Evolutionary conservation across 139 green algal genomes (phyloP), one percentile per base, ranked within the genome.

Genomic region (Chlamydomonas asymmetrica): DNA sequence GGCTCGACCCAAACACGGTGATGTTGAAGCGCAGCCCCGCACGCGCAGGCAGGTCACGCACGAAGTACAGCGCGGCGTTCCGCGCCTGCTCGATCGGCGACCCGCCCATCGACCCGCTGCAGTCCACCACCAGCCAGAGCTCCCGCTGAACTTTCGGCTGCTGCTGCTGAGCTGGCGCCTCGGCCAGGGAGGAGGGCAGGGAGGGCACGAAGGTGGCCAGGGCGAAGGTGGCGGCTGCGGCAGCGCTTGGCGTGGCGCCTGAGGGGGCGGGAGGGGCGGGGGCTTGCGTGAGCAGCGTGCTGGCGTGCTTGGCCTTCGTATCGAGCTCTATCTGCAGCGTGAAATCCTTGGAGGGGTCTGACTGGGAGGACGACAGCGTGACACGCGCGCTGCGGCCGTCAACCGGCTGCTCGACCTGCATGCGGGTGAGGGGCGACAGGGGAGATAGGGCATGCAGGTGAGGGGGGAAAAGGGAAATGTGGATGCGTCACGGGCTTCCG

Each of bases 151-250:
- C 22, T 59, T 10, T 29, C 31, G 64, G 60, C 48, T 31, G 23
- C 18, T 4, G 6, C 38, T 3, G 32, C 2, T 29, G 20, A 16
- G n/a, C 40, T 1, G 37, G 0, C 4, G 34, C 34, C n/a, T 13
- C 43, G 5, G 31, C 0, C 1, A 13, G 25, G 2, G 41, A 20
- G 3, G 18, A 4, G 23, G 29, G 35, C 34, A 4, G 45, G 22
- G 52, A 45, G 23, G 79, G 79, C 32, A 84, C 70, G 50, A 84
- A 84, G 32, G 73, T 80, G 41, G 79, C 79, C 40, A 80, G 73
- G 16, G 64, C 79, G 0, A 84, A 32, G 38, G 56, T 63, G 40
- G n/a, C 38, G 20, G 20, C 52, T 10, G 16, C 32, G 40, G 39
- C 43, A n/a, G n/a, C 35, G 16, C 18, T 29, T 32, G 43, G 73